phyloP scores from a whole-genome alignment of 441 rosid species.

The Erodium chrysanthum region DNA sequence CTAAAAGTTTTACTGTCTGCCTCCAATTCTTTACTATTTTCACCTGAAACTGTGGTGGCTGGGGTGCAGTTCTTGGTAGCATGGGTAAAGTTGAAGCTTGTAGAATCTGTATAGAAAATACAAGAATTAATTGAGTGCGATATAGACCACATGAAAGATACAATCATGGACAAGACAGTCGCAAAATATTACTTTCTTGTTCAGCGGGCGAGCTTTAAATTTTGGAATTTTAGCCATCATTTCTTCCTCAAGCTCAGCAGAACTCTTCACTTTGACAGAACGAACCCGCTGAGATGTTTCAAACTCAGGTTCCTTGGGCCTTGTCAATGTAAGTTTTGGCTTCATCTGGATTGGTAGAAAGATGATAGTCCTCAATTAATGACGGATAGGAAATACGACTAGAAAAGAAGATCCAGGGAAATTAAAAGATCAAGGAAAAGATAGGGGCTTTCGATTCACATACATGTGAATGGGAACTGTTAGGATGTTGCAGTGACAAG shows the following conservation, averaged over 20 bases:
- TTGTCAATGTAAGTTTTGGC: constrained; percentile 66
- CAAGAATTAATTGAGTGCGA: background rate
- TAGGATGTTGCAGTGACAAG: constrained; percentile 38
- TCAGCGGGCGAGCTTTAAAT: constrained; percentile 87
- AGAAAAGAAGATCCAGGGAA: background rate
- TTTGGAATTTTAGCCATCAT: constrained; percentile 92
- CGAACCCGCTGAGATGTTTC: constrained; percentile 87
- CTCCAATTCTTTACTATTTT: constrained; percentile 1
- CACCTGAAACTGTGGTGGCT: constrained; percentile 79
- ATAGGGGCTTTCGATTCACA: constrained; percentile 7
- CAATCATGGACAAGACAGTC: background rate
- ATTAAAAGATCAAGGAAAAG: background rate
- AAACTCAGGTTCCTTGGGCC: constrained; percentile 86
- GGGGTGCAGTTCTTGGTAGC: constrained; percentile 58
- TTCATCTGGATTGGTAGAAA: constrained; percentile 42
- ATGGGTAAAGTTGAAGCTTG: constrained; percentile 58
- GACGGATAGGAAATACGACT: background rate
- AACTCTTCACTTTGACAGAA: constrained; percentile 61
- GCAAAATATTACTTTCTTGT: constrained; percentile 58
- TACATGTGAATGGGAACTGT: constrained; percentile 40
- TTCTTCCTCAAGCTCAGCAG: constrained; percentile 91
- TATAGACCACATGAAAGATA: constrained; percentile 3
- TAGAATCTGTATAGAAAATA: constrained; percentile 41
- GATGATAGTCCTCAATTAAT: constrained; percentile 15
- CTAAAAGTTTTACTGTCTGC: background rate